These are phyloP conservation scores for Seiridium cupressi DNA, from an alignment of 2,329 filamentous ascomycete genomes.

Conservation along the genomic window DNA sequence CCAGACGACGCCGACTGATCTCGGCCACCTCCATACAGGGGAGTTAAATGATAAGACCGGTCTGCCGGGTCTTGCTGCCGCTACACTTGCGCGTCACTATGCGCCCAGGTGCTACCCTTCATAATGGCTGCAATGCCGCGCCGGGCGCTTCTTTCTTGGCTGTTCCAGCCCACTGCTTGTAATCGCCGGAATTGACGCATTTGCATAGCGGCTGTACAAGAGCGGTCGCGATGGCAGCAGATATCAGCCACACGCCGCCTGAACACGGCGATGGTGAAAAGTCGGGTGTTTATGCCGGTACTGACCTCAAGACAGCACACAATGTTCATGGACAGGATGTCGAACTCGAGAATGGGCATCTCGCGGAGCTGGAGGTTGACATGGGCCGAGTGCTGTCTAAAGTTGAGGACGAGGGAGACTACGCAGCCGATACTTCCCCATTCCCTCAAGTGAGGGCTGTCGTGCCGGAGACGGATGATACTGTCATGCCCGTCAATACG, in stretches of 20 bases:
- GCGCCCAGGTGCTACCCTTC: not conserved
- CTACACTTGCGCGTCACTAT: not conserved
- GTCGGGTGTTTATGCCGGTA: not conserved
- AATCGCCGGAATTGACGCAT: not conserved
- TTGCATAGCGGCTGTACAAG: not conserved
- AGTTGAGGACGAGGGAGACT: constrained; percentile 27
- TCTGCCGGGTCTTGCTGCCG: not conserved
- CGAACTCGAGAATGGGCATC: constrained; percentile 24
- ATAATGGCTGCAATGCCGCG: constrained; percentile 4
- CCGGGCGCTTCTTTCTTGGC: constrained; percentile 1
- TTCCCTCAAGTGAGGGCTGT: constrained; percentile 29
- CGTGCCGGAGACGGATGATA: constrained; percentile 30
- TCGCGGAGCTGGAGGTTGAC: constrained; percentile 30
- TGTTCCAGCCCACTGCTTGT: not conserved
- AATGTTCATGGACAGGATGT: constrained; percentile 14
- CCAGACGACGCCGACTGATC: too few species aligned
- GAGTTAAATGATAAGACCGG: not conserved
- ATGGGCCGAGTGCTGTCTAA: constrained; percentile 21
- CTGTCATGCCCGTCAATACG: constrained; percentile 39
- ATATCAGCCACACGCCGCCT: constrained; percentile 5
- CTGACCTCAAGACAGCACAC: constrained; percentile 12
- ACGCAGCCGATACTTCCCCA: constrained; percentile 27
- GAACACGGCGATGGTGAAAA: not conserved
- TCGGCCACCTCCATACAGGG: not conserved
- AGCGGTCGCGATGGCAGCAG: not conserved